These are phyloP conservation scores for Cydonia oblonga DNA, from an alignment of 331 rosid species.

Conservation along the genomic window DNA sequence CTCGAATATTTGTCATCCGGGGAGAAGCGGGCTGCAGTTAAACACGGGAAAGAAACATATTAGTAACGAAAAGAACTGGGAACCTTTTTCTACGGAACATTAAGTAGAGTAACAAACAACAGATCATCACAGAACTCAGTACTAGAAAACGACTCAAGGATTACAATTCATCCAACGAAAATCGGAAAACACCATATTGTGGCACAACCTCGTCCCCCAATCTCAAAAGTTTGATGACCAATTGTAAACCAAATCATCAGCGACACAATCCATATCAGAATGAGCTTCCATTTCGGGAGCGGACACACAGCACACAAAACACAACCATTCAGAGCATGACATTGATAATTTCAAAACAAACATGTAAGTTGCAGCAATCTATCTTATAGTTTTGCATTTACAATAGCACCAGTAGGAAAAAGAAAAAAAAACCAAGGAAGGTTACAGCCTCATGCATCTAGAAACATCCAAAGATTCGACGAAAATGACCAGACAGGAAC, in stretches of 20 bases:
- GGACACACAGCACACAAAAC: background rate
- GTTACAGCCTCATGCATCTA: background rate
- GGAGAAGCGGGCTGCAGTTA: constrained; percentile 78
- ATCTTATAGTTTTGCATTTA: background rate
- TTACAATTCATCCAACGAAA: background rate
- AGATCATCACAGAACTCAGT: background rate
- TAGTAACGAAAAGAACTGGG: background rate
- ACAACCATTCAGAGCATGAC: background rate
- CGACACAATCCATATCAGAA: background rate
- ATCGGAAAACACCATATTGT: background rate
- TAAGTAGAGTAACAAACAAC: background rate
- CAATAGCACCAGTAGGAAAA: background rate
- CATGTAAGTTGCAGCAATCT: background rate
- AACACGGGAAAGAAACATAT: constrained; percentile 5
- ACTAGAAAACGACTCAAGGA: background rate
- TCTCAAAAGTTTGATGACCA: background rate
- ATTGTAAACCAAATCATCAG: background rate
- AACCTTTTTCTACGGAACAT: background rate
- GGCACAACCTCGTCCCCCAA: background rate
- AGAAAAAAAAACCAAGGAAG: too few relatives aligned
- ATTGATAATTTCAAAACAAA: background rate
- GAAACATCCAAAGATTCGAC: background rate
- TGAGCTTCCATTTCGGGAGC: background rate
- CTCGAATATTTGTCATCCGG: constrained; percentile 79
- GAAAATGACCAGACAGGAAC: background rate